Percentiles rank a stretch among this genome's conserved stretches.
These are phyloP conservation scores for Auricularia auricula-judae DNA, from an alignment of 768 basidiomycete genomes.

Conservation along the genomic window DNA sequence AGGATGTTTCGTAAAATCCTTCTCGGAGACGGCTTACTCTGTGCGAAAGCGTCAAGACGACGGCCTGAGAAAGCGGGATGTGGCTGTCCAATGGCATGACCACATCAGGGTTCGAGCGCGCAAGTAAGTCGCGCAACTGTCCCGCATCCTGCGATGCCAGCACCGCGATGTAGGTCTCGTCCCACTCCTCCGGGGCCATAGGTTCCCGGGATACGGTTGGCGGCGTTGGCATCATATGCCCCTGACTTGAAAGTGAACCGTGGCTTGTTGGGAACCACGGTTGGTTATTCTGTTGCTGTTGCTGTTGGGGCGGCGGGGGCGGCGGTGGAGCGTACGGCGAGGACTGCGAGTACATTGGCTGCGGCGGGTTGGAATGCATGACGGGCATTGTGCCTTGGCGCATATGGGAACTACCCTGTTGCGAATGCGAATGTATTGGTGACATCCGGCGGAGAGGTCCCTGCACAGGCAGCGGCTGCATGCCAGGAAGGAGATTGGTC, in stretches of 20 bases:
- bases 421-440: not conserved
- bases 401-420: slow-evolving; percentile 2
- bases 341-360: not conserved
- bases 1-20: slow-evolving; percentile 1
- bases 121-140: slow-evolving; percentile 64
- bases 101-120: slow-evolving; percentile 64
- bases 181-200: slow-evolving; percentile 54
- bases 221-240: slow-evolving; percentile 8
- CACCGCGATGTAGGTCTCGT: slow-evolving; percentile 68
- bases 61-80: slow-evolving; percentile 69
- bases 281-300: slow-evolving; percentile 2
- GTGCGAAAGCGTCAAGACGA: slow-evolving; percentile 73
- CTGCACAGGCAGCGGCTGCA: not conserved
- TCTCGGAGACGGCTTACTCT: slow-evolving; percentile 40
- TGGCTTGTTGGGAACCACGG: not conserved
- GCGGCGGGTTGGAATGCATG: not conserved
- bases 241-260: slow-evolving; percentile 38
- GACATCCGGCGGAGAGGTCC: not conserved
- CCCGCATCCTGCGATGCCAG: slow-evolving; percentile 62
- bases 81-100: slow-evolving; percentile 68
- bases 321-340: slow-evolving; percentile 10
- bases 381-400: not conserved
- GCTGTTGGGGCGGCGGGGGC: slow-evolving; percentile 17
- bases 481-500: slow-evolving; percentile 31
- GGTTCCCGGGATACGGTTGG: not conserved